Base-by-base conservation (phyloP, 306 rosid genomes). In the Crotalaria pallida region DNA sequence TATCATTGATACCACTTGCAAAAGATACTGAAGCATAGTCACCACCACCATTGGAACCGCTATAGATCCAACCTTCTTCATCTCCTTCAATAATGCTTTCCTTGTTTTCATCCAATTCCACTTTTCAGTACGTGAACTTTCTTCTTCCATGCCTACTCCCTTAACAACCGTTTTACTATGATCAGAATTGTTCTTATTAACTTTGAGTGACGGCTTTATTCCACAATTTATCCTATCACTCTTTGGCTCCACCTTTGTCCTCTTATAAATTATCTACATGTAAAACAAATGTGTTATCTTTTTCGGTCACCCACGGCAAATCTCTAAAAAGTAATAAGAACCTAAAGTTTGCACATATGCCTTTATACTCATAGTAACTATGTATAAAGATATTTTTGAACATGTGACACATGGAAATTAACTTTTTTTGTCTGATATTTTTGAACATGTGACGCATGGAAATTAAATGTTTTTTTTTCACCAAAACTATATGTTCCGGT, bases 1-100 rank as follows among this genome's bases (percentile, higher is more conserved):
- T 34, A 82, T 13, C 3, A 82, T 1, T 0, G 84, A 72, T 0
- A 77, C 84, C 0, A 82, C 80, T 50, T 69, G 86, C 16, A 82
- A 33, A 62, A 85, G 68, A 65, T 79, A 85, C 22, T 85, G 89
- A 19, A 74, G 16, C 64, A 76, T 65, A 2, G 61, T 36, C 1
- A 74, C 80, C 1, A 45, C 69, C 68, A 66, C 86, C 86, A 85
- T 85, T 10, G 86, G 83, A 1, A 53, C 84, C 0, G 86, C 86
- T 43, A 85, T 65, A 1, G 4, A 3, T 0, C 79, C 41, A 13
- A 69, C 49, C 45, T 69, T 81, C 78, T 82, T 76, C 17, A 76
- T 0, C 22, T 84, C 85, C 6, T 18, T 51, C 7, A 16, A 38
- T 1, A 83, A 22, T 3, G 24, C 43, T 26, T 2, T 17, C 27